phyloP scores from a whole-genome alignment of 805 yeast species.

The Metschnikowia aberdeeniae region DNA sequence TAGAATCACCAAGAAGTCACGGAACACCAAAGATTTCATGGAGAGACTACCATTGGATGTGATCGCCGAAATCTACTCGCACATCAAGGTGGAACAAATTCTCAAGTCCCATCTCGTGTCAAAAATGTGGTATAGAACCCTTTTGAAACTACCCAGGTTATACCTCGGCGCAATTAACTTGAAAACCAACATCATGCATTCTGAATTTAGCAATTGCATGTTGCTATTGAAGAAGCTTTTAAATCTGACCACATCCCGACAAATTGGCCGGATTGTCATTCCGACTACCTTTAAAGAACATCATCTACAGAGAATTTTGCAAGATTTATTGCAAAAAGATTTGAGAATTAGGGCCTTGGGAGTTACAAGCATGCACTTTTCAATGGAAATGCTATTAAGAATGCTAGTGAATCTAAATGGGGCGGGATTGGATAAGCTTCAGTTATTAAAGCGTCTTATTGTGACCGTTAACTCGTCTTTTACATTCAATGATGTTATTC shows the following conservation, averaged over 20 bases:
- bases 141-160: constrained; percentile 25
- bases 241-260: constrained; percentile 13
- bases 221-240: constrained; percentile 25
- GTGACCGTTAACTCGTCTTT: constrained; percentile 26
- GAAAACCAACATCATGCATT: constrained; percentile 22
- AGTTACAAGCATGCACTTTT: constrained; percentile 12
- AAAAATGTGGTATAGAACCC: constrained; percentile 28
- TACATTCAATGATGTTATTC: constrained; percentile 4
- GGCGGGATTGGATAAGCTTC: constrained; percentile 19
- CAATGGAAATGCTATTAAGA: constrained; percentile 23
- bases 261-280: constrained; percentile 20
- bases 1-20: not conserved
- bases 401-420: constrained; percentile 25
- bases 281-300: constrained; percentile 19
- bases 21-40: constrained; percentile 24
- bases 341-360: not conserved
- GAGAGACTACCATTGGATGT: constrained; percentile 28
- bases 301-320: constrained; percentile 23
- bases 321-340: not conserved
- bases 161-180: constrained; percentile 21
- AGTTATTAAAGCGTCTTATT: not conserved
- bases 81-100: constrained; percentile 20
- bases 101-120: constrained; percentile 32
- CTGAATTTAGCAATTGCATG: constrained; percentile 30
- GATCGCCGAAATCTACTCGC: constrained; percentile 23